These are phyloP conservation scores for Fusarium humuli DNA, from an alignment of 2,329 filamentous ascomycete species.

Conservation along the genomic window DNA sequence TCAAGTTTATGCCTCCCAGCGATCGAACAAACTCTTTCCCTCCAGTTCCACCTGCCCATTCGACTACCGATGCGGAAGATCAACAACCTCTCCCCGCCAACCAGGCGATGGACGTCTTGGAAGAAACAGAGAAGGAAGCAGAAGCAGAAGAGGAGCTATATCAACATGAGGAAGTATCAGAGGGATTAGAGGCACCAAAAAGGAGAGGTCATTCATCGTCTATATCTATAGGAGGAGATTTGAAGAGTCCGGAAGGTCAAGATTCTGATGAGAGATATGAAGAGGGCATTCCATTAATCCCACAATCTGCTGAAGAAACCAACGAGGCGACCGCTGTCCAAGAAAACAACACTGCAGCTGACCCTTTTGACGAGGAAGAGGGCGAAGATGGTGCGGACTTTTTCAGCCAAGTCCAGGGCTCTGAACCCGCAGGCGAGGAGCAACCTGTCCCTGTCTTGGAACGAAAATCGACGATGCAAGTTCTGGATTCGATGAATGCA, in stretches of 20 bases:
- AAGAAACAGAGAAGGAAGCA: conserved; percentile 63
- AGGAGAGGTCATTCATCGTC: conserved; percentile 45
- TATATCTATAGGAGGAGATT: conserved; percentile 58
- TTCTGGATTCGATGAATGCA: conserved; percentile 64
- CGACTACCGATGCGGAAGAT: conserved; percentile 43
- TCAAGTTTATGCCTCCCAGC: conserved; percentile 68
- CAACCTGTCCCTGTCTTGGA: conserved; percentile 56
- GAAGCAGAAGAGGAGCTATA: conserved; percentile 56
- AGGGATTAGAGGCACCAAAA: conserved; percentile 19
- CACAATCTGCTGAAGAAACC: conserved; percentile 44
- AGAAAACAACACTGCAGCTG: conserved; percentile 36
- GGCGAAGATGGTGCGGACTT: conserved; percentile 70
- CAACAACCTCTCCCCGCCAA: conserved; percentile 59
- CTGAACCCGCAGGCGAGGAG: conserved; percentile 38
- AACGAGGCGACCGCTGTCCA: conserved; percentile 27
- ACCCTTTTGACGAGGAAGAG: conserved; percentile 59
- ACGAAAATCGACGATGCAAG: conserved; percentile 77
- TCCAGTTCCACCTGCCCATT: conserved; percentile 59
- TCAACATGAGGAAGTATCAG: conserved; percentile 28
- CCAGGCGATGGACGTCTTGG: conserved; percentile 66
- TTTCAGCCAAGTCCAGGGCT: conserved; percentile 64
- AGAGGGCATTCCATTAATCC: conserved; percentile 75
- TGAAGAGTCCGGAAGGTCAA: conserved; percentile 56
- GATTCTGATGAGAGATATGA: conserved; percentile 71
- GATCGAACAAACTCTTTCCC: conserved; percentile 74